Evolutionary conservation across 2,329 filamentous ascomycete genomes (phyloP), one percentile per base, ranked within the genome.

Genomic region (Colletotrichum orchidophilum): DNA sequence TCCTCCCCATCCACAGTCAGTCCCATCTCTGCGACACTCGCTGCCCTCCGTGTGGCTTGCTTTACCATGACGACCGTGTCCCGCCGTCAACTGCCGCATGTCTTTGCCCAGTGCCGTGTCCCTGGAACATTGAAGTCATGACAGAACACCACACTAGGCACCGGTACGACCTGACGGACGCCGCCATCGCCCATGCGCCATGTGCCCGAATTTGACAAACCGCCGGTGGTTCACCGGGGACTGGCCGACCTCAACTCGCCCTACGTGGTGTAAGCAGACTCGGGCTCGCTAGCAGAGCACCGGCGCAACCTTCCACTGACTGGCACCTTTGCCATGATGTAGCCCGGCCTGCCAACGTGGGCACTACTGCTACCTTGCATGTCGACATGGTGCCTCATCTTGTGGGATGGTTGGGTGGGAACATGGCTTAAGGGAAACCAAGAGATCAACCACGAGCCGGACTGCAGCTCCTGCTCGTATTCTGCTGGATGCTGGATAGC

Each of bases 401-500:
- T 11, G 21, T 15, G 62, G 15, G 27, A 49, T 39, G 53, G 11
- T 62, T 29, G 12, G 62, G 21, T 39, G 42, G 26, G 55, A 42
- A 1, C 58, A 31, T 59, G 42, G 42, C 9, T 33, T 9, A 61
- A 18, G 27, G 59, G 42, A n/a, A 26, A 63, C 59, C 53, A 12
- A 42, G 53, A 60, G 24, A 26, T 68, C 64, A 68, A 63, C 64
- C 63, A 63, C 31, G 15, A 62, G 39, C 63, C 52, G 42, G n/a
- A 29, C 63, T 58, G 52, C 52, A 63, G 52, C 58, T 46, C 58
- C 46, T 49, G 50, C 63, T 71, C 63, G 63, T 63, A 52, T 58
- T 63, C 57, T 39, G 49, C 26, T 49, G n/a, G 58, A 11, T 39
- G 49, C 26, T 49, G n/a, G 58, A 11, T 49, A 49, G n/a, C 18